Evolutionary conservation across 371 early-diverging fungal genomes (phyloP).

Genomic region (Homolaphlyctis polyrhiza): DNA sequence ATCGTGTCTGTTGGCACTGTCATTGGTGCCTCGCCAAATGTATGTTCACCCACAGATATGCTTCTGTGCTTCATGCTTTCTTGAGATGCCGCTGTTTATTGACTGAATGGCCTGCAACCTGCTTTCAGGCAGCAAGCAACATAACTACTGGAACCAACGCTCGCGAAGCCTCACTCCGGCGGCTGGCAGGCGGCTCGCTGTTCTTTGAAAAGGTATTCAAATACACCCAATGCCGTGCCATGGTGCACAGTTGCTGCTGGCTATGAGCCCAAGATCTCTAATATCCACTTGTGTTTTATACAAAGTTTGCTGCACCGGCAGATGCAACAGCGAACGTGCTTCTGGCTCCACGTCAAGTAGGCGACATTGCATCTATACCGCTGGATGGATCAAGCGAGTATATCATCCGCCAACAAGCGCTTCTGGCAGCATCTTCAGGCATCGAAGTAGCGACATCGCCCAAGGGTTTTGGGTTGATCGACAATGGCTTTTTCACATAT

Average conservation of each 20-base stretch:
- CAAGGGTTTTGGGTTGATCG: constrained; percentile 7
- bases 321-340: neutral
- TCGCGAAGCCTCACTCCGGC: neutral
- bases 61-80: too few relatives aligned
- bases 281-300: too few relatives aligned
- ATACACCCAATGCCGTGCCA: too few relatives aligned
- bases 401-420: constrained; percentile 1
- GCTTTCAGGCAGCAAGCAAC: too few relatives aligned
- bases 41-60: too few relatives aligned
- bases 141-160: too few relatives aligned
- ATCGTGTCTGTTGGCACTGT: neutral
- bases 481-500: constrained; percentile 9
- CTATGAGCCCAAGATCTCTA: too few relatives aligned
- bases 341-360: neutral
- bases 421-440: constrained; percentile 4
- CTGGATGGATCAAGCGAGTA: constrained; percentile 10
- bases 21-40: neutral
- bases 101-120: too few relatives aligned
- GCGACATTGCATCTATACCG: constrained; percentile 5
- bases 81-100: too few relatives aligned
- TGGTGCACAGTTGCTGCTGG: neutral
- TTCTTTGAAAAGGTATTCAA: constrained; percentile 10
- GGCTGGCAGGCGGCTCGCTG: constrained; percentile 12
- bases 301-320: neutral
- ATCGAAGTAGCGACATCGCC: constrained; percentile 6